Base-by-base conservation (phyloP, 768 basidiomycete genomes). In the Leccinum obscurum region DNA sequence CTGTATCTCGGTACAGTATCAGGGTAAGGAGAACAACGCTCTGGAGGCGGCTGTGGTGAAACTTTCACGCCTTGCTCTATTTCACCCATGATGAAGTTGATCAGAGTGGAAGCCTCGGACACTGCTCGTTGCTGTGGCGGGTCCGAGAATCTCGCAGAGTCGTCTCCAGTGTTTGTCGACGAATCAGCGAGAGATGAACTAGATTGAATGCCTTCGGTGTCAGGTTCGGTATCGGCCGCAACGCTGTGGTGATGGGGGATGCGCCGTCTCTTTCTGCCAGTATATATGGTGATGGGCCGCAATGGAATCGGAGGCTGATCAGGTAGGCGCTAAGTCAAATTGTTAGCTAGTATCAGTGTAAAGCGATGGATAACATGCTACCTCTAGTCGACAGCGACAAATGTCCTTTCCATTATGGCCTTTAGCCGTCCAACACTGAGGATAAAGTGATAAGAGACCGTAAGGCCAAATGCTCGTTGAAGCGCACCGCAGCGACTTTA, bases 351-450 rank as follows among this genome's bases (percentile, higher is more conserved):
- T 2, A 14, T 32, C 30, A 32, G 10, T 20, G 6, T 32, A 8
- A n/a, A n/a, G 7, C 30, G 2, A 10, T 5, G 20, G 8, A 52
- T 7, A 10, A 22, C 3, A 24, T 30, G 0, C 30, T 14, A 71
- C 72, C 69, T 73, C 71, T 22, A 74, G 35, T 54, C 59, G 60
- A 51, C 63, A 72, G 13, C 72, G 71, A 57, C 72, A 73, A 1
- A 73, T 67, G 0, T 55, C 30, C 30, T 63, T 58, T 35, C 58
- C 61, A 3, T 57, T 59, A 0, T 3, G 1, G 9, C 70, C 72
- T 24, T 53, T 64, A 4, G 57, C 63, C 22, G 63, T 61, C 71
- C 71, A 72, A 32, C 13, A 60, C 71, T 72, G 30, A 15, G 4
- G 26, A 17, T 9, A 9, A 46, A 52, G 54, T 48, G 6, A 44